Conservation (phyloP, 2,329 filamentous ascomycete species). For the Fusarium kyushuense region DNA sequence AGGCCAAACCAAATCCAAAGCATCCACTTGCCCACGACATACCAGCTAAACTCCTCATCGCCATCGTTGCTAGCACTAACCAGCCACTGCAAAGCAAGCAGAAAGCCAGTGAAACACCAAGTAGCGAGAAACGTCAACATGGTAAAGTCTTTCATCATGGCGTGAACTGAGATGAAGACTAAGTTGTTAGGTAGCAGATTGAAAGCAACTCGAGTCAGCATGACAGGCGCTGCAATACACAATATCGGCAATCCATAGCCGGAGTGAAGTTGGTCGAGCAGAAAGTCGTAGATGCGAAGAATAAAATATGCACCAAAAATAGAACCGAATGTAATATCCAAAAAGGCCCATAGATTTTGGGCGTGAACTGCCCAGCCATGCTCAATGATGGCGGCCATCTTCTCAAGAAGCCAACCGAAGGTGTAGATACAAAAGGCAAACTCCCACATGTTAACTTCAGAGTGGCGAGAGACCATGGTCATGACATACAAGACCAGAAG, state of each 20-base stretch:
- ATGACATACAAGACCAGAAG: conserved; percentile 72
- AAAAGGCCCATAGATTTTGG: conserved; percentile 80
- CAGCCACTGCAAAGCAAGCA: conserved; percentile 77
- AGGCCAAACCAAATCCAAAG: conserved; percentile 85
- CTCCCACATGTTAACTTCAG: conserved; percentile 64
- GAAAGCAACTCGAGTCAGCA: conserved; percentile 77
- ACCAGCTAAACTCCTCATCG: conserved; percentile 53
- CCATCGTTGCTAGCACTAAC: conserved; percentile 48
- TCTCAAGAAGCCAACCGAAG: conserved; percentile 75
- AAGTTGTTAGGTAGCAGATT: conserved; percentile 81
- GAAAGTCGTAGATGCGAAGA: conserved; percentile 69
- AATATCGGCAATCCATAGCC: conserved; percentile 73
- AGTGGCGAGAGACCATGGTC: conserved; percentile 71
- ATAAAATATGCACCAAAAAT: conserved; percentile 73
- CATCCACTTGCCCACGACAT: conserved; percentile 80
- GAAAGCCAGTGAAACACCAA: conserved; percentile 78
- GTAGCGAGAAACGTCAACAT: conserved; percentile 74
- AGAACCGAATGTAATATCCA: conserved; percentile 75
- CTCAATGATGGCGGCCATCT: conserved; percentile 73
- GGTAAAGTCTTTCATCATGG: conserved; percentile 80
- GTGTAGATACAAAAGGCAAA: conserved; percentile 72
- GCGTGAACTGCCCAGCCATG: conserved; percentile 77
- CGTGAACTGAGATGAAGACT: conserved; percentile 78
- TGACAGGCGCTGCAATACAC: conserved; percentile 74
- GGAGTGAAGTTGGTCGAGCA: conserved; percentile 59